Conservation (phyloP, 2,329 filamentous ascomycete genomes). For the Alternaria sp. region DNA sequence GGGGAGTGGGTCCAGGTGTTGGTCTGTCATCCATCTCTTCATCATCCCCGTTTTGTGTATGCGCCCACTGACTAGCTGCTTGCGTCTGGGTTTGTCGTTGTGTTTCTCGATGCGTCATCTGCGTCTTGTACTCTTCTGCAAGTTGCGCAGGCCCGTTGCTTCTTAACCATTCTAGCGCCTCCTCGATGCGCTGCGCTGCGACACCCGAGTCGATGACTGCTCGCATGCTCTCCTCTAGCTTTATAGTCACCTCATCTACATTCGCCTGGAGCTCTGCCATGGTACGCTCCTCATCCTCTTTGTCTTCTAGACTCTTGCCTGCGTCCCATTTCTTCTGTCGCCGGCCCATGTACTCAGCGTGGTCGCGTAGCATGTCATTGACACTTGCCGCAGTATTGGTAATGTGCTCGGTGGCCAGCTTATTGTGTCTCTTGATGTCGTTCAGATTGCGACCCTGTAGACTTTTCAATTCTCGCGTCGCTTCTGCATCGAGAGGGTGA, state of each 20-base stretch:
- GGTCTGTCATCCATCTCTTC: slow-evolving; percentile 49
- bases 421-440: slow-evolving; percentile 60
- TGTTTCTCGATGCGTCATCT: slow-evolving; percentile 50
- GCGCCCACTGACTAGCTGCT: slow-evolving; percentile 29
- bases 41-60: slow-evolving; percentile 19
- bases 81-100: slow-evolving; percentile 45
- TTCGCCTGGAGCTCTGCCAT: slow-evolving; percentile 54
- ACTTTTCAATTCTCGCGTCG: slow-evolving; percentile 57
- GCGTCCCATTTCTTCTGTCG: slow-evolving; percentile 48
- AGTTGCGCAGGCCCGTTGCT: slow-evolving; percentile 44
- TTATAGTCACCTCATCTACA: slow-evolving; percentile 61
- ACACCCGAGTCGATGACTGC: slow-evolving; percentile 65
- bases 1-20: slow-evolving; percentile 51
- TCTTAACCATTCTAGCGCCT: slow-evolving; percentile 56
- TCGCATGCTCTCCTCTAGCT: slow-evolving; percentile 67
- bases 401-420: slow-evolving; percentile 58
- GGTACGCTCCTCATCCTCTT: slow-evolving; percentile 51
- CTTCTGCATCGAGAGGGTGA: slow-evolving; percentile 60
- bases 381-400: slow-evolving; percentile 61
- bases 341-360: slow-evolving; percentile 49
- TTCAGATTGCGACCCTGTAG: slow-evolving; percentile 56
- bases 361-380: slow-evolving; percentile 62
- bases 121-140: slow-evolving; percentile 45
- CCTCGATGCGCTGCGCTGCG: slow-evolving; percentile 56
- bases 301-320: slow-evolving; percentile 48